These are phyloP conservation scores for Phaeotremella fagi DNA, from an alignment of 768 basidiomycete species.

Conservation along the genomic window DNA sequence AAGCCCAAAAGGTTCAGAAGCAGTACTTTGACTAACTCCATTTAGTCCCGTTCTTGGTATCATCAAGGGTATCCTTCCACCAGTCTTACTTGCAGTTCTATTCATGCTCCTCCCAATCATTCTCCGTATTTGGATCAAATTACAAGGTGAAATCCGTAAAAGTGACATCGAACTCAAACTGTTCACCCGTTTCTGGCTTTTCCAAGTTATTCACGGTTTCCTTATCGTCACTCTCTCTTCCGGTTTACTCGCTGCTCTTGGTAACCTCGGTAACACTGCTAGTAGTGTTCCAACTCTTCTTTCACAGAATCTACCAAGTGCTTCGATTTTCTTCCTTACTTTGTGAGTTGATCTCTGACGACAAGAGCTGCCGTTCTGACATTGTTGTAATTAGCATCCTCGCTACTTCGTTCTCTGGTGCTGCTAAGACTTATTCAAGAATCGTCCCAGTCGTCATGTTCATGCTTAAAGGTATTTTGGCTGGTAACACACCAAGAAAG, in stretches of 20 bases:
- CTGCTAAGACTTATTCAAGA: constrained; percentile 44
- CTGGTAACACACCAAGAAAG: constrained; percentile 48
- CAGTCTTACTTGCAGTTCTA: constrained; percentile 45
- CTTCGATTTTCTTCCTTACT: constrained; percentile 50
- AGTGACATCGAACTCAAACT: constrained; percentile 47
- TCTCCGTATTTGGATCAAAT: constrained; percentile 39
- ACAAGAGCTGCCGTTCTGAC: too few relatives aligned
- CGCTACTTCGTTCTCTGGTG: constrained; percentile 40
- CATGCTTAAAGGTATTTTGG: constrained; percentile 36
- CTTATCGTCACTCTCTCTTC: constrained; percentile 46
- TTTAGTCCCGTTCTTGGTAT: constrained; percentile 32
- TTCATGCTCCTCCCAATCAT: constrained; percentile 49
- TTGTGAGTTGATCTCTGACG: constrained; percentile 27
- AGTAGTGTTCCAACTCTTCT: constrained; percentile 35
- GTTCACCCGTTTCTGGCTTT: constrained; percentile 47
- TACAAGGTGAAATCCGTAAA: constrained; percentile 42
- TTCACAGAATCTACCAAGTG: constrained; percentile 39
- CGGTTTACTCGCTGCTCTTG: constrained; percentile 42
- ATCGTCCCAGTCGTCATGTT: constrained; percentile 43
- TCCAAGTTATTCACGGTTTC: constrained; percentile 51
- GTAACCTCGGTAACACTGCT: constrained; percentile 26
- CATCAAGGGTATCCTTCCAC: constrained; percentile 48
- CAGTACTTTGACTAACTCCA: not conserved
- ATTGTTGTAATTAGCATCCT: constrained; percentile 27
- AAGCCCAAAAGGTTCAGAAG: too few relatives aligned